phyloP scores from a whole-genome alignment of 164 flowering plant species.

The Vitis labrusca region DNA sequence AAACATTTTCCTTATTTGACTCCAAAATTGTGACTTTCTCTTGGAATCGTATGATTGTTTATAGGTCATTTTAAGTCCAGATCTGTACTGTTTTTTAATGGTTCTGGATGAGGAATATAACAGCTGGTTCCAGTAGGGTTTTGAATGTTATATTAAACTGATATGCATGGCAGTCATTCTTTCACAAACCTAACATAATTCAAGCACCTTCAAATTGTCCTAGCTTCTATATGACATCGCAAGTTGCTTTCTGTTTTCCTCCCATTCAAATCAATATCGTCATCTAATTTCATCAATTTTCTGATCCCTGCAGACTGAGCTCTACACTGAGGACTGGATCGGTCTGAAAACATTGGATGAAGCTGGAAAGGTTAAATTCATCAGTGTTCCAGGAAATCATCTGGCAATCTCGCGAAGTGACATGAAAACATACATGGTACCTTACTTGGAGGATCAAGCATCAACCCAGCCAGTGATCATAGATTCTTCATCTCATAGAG shows the following conservation, averaged over 20 bases:
- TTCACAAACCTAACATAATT: too few relatives aligned
- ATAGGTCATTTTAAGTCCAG: too few relatives aligned
- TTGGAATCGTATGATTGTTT: too few relatives aligned
- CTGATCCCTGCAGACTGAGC: conserved; percentile 62
- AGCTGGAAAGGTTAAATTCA: conserved; percentile 63
- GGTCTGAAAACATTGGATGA: conserved; percentile 80
- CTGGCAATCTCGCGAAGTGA: conserved; percentile 65
- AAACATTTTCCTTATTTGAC: too few relatives aligned
- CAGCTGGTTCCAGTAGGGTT: too few relatives aligned
- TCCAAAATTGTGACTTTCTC: too few relatives aligned
- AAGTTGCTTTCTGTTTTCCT: conserved; percentile 27
- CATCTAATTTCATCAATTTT: conserved; percentile 34
- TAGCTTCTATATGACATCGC: too few relatives aligned
- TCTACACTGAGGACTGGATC: conserved; percentile 86
- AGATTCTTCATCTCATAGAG: conserved; percentile 14
- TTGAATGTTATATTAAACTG: too few relatives aligned
- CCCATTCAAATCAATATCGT: conserved; percentile 24
- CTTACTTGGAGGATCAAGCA: conserved; percentile 45
- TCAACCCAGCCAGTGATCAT: conserved; percentile 1
- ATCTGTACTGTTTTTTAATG: too few relatives aligned
- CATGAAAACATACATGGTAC: conserved; percentile 58
- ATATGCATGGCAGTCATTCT: too few relatives aligned
- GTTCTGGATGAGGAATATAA: too few relatives aligned
- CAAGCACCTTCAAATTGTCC: too few relatives aligned
- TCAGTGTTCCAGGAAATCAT: conserved; percentile 71